These are phyloP conservation scores for Lactifluus echinatus DNA, from an alignment of 768 basidiomycete species.

Conservation along the genomic window DNA sequence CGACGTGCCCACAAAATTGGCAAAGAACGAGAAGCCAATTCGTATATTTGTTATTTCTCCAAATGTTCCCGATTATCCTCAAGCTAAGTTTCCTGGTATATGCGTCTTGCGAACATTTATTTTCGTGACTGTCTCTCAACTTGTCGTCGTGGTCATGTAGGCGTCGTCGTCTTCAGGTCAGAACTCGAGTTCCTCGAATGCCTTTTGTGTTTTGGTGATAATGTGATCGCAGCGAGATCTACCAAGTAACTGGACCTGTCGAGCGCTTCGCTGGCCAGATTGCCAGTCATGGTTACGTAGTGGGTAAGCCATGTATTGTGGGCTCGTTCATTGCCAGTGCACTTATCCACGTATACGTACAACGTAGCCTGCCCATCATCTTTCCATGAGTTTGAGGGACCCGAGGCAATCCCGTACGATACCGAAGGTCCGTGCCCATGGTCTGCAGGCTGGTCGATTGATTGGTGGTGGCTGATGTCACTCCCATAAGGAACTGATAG, in stretches of 20 bases:
- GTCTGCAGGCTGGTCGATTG: background rate
- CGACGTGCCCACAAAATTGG: slow-evolving; percentile 66
- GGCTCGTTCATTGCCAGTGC: background rate
- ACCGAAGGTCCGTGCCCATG: slow-evolving; percentile 46
- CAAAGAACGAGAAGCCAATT: slow-evolving; percentile 52
- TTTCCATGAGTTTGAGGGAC: slow-evolving; percentile 90
- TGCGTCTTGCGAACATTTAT: background rate
- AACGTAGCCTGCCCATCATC: slow-evolving; percentile 65
- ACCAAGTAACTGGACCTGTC: slow-evolving; percentile 95
- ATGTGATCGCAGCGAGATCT: slow-evolving; percentile 64
- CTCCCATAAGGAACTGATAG: slow-evolving; percentile 60
- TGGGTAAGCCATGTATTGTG: slow-evolving; percentile 41
- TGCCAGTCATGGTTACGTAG: slow-evolving; percentile 78
- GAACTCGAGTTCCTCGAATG: background rate
- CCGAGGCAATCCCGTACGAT: slow-evolving; percentile 85
- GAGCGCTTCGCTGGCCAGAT: slow-evolving; percentile 86
- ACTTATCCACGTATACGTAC: background rate
- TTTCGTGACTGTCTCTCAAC: background rate
- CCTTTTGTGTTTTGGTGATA: background rate
- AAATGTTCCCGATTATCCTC: slow-evolving; percentile 68
- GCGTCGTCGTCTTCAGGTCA: slow-evolving; percentile 77
- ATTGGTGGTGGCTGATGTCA: background rate
- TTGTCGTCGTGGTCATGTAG: slow-evolving; percentile 29
- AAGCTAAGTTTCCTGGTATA: slow-evolving; percentile 83
- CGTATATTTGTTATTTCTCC: slow-evolving; percentile 82